Evolutionary conservation across 2,329 filamentous ascomycete species (phyloP).

Genomic region (Sordariomycetes sp.): DNA sequence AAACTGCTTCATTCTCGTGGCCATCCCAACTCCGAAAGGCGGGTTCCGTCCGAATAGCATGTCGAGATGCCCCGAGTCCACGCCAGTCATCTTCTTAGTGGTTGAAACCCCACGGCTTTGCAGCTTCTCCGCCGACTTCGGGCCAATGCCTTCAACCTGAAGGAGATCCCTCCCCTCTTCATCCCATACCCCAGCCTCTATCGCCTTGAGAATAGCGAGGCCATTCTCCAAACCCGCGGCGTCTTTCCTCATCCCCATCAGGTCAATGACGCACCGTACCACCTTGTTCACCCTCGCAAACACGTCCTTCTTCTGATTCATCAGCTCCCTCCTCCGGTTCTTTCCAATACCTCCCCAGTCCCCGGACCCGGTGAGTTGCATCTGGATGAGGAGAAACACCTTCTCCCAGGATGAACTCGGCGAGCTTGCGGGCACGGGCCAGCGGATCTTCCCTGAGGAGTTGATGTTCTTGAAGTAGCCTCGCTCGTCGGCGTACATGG

Average conservation of each 20-base stretch:
- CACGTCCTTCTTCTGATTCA: conserved; percentile 18
- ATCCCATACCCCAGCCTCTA: conserved; percentile 73
- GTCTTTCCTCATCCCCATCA: conserved; percentile 37
- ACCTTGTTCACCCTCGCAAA: conserved; percentile 20
- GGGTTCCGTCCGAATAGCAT: conserved; percentile 67
- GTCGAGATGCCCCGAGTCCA: conserved; percentile 66
- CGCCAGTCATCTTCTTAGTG: conserved; percentile 57
- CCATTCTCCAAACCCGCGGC: conserved; percentile 56
- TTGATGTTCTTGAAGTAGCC: conserved; percentile 27
- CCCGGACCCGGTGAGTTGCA: background rate
- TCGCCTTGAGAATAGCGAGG: conserved; percentile 66
- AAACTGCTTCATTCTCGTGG: conserved; percentile 57
- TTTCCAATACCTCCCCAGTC: background rate
- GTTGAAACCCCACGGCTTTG: conserved; percentile 58
- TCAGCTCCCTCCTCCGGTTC: conserved; percentile 18
- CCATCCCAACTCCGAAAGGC: conserved; percentile 65
- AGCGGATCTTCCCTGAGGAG: conserved; percentile 24
- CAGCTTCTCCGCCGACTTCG: conserved; percentile 65
- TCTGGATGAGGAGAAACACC: conserved; percentile 63
- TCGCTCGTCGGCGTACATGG: conserved; percentile 21
- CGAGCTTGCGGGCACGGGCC: conserved; percentile 15
- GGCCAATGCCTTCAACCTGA: conserved; percentile 71
- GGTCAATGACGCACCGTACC: conserved; percentile 25
- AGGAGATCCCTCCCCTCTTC: conserved; percentile 69
- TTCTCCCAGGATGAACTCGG: conserved; percentile 48